Evolutionary conservation across 805 yeast genomes (phyloP).

Genomic region (Metschnikowia drakensbergensis): DNA sequence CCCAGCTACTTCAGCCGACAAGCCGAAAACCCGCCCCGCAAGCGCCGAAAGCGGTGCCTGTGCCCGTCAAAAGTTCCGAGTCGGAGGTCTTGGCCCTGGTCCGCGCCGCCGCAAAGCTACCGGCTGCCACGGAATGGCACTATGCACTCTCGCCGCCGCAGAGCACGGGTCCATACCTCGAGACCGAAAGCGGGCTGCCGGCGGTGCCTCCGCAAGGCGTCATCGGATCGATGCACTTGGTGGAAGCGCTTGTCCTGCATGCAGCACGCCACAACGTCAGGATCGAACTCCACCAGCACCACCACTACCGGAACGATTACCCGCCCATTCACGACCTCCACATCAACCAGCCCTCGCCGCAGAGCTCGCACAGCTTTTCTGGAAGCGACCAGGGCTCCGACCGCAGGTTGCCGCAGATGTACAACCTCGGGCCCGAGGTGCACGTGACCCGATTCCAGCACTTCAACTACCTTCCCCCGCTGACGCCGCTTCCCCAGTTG

Average conservation of each 20-base stretch:
- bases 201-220: conserved; percentile 32
- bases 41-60: neutral
- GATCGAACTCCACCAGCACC: conserved; percentile 78
- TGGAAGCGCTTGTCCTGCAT: conserved; percentile 52
- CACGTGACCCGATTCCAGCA: conserved; percentile 42
- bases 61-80: neutral
- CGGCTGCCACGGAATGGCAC: conserved; percentile 1
- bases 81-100: conserved; percentile 8
- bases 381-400: conserved; percentile 1
- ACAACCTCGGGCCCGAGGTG: conserved; percentile 15
- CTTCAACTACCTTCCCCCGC: conserved; percentile 70
- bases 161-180: neutral
- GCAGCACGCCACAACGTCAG: conserved; percentile 55
- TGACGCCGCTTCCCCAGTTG: conserved; percentile 66
- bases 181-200: neutral
- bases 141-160: neutral
- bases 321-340: neutral
- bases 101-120: conserved; percentile 4
- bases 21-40: neutral
- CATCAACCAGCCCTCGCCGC: neutral
- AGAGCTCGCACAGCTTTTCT: neutral
- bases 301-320: conserved; percentile 52
- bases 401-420: conserved; percentile 1
- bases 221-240: conserved; percentile 51
- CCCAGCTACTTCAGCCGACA: neutral